Base-by-base conservation (phyloP, 371 early-diverging fungal species). In the Smittium culicis region DNA sequence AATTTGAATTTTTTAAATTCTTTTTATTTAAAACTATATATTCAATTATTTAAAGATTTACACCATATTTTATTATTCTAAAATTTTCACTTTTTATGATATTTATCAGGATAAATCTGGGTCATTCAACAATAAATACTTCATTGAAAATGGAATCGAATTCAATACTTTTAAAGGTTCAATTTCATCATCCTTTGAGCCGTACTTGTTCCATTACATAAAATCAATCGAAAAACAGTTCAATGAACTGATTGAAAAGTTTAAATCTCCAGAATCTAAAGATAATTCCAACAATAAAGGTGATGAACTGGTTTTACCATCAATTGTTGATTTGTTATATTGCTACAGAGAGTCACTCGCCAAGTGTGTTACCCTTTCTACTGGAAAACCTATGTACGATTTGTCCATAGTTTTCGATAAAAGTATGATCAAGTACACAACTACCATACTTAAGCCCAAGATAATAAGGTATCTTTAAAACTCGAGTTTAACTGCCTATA, bases 281-380 rank as follows among this genome's bases (percentile, higher is more conserved):
- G 64, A 72, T 0, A 66, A 76, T 17, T 70, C 77, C n/a, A 88
- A 83, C 59, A 84, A 83, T 61, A 90, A 84, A 68, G 79, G 71
- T 33, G 79, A 75, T 34, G 68, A 79, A 67, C 78, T 80, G 1
- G 92, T 96, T 2, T 71, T 94, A 11, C 80, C 88, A 8, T 93
- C 95, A 0, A 86, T 89, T 72, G 91, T 91, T 0, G 96, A 96
- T 34, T 79, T 97, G 34, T 91, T 96, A 72, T 81, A 87, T 71
- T 87, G 82, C 69, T 94, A 93, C 79, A 86, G 90, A 35, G 90
- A 94, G 69, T 86, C 93, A 0, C 75, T 97, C 28, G 83, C 80
- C 0, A 87, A 89, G 62, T 89, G 89, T 67, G 85, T 94, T 1
- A 85, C 87, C 65, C 77, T 96, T 63, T 89, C 93, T 0, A 89